Base-by-base conservation (phyloP, 768 basidiomycete species). In the Suillus decipiens region DNA sequence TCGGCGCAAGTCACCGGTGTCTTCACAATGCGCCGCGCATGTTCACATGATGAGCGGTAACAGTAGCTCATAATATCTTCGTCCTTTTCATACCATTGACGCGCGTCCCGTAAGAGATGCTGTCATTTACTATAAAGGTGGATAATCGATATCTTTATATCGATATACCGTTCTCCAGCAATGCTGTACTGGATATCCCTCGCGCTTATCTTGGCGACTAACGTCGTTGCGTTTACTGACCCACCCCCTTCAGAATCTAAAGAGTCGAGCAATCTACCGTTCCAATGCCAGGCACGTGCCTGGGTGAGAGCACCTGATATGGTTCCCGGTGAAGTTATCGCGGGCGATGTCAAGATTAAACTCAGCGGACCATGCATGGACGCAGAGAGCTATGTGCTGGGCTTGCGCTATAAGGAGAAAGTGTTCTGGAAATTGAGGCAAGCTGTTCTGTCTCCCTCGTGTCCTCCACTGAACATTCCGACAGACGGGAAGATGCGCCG, bases 221-320 rank as follows among this genome's bases (percentile, higher is more conserved):
- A 15, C 9, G 33, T 22, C 24, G 22, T 8, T 37, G 22, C 15
- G 2, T 24, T 14, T 14, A 15, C 14, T 37, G 34, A 14, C 34
- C 14, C 24, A 28, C 12, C 36, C 22, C 24, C 22, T 56, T 36
- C 24, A 17, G 3, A 24, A 55, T 24, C 8, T 8, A 37, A 24
- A 17, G n/a, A 37, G 6, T 12, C 12, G 24, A 22, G 14, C 4
- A 8, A 55, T 57, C 34, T 9, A 50, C 33, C 22, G 17, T n/a
- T 31, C 15, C 34, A 59, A 10, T 61, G 50, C n/a, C 60, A 39
- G 11, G 60, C 48, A n/a, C 50, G 8, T 19, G 45, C 60, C 28
- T 61, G 50, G 60, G 60, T 56, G 24, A 53, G 60, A 37, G 59
- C 59, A 51, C 59, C 59, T 9, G 59, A 60, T 17, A 60, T 60